These are phyloP conservation scores for Fusarium sp. DNA, from an alignment of 2,329 filamentous ascomycete species.

Conservation along the genomic window DNA sequence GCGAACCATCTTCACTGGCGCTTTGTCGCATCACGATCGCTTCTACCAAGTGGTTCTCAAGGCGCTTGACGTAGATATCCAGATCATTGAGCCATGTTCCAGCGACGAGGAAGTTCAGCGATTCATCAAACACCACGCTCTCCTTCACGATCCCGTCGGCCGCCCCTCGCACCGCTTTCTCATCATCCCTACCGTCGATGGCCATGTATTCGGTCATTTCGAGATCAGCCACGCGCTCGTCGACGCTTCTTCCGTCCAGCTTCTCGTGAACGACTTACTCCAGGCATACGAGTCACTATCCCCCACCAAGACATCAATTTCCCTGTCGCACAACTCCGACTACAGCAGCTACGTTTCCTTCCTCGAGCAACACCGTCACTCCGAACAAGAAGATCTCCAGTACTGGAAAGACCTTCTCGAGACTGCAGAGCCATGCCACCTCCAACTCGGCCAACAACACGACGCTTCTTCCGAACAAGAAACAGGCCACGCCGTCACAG, in stretches of 20 bases:
- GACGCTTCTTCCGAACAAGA: accelerated
- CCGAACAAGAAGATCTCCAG: background rate
- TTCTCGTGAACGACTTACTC: background rate
- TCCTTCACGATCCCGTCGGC: background rate
- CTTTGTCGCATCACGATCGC: background rate
- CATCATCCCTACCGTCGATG: background rate
- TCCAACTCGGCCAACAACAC: background rate
- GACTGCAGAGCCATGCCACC: background rate
- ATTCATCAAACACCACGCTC: background rate
- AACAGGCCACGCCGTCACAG: background rate
- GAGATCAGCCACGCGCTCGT: conserved; percentile 5
- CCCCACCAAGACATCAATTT: background rate
- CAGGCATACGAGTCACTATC: background rate
- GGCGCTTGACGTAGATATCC: background rate
- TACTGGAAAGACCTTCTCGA: background rate
- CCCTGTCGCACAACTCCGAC: background rate
- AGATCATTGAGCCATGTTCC: background rate
- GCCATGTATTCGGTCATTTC: background rate
- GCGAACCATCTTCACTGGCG: conserved; percentile 1
- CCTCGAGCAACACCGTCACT: background rate
- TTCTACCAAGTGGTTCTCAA: background rate
- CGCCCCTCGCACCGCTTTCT: background rate
- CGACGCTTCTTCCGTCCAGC: background rate
- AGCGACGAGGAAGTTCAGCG: background rate
- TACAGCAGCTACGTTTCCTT: conserved; percentile 1